Base-by-base conservation (phyloP, 169 alveolate genomes). In the Eimeria acervulina region DNA sequence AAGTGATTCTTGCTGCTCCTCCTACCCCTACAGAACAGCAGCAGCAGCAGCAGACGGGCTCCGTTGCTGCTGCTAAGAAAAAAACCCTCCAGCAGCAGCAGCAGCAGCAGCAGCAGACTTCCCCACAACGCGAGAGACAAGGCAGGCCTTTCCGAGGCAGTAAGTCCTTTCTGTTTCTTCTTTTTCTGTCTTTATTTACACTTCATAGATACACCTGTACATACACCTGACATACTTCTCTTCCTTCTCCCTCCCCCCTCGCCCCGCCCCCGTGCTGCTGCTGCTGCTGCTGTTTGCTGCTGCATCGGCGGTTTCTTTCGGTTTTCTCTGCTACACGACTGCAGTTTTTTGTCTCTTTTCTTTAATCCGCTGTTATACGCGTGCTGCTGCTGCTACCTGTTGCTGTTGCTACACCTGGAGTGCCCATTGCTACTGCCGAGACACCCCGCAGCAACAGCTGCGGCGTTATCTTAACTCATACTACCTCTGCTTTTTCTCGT, bases 71-170 rank as follows among this genome's bases (percentile, higher is more conserved):
- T 8, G 51, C 42, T 26, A 78, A 78, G 61, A 78, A 78, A 51
- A 31, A 78, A 51, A n/a, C 17, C n/a, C 85, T 28, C 21, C 85
- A 74, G 63, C 88, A 36, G 59, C 88, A 78, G 88, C 88, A 78
- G 66, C 66, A 78, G 63, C 66, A 55, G 66, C 66, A 55, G 66
- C 66, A 55, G 66, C 66, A 55, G 66, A 55, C 51, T 51, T 78
- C 88, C 88, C 88, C 88, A 78, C 88, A 78, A 42, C 88, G 88
- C 13, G 88, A 78, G 88, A 78, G 88, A 78, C 88, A 78, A 38
- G 88, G 88, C 66, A 42, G 59, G 61, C 63, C 88, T 42, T 42
- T 51, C 61, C 88, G 88, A 26, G 59, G 88, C 61, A 78, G 88
- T 78, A 42, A 42, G 88, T 42, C 28, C 1, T 36, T 12, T 38